Evolutionary conservation across 2,329 filamentous ascomycete species (phyloP), one percentile per base, ranked within the genome.

Genomic region (Myriosclerotinia duriaeana): DNA sequence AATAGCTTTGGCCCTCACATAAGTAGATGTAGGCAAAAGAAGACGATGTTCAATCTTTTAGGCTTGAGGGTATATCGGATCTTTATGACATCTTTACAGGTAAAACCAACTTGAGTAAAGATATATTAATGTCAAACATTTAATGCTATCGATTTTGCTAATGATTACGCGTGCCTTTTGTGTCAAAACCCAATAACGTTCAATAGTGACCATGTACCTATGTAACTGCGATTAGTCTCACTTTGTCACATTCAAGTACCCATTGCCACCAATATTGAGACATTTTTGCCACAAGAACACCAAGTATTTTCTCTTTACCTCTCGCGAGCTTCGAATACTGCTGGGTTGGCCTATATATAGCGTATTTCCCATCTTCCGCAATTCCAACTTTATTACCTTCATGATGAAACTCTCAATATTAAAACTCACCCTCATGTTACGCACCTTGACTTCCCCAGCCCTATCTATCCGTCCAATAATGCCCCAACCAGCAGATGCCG

Each of bases 401-500:
- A 38, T 34, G 4, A 38, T 50, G 30, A 26, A 50, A 30, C n/a
- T 22, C 56, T 36, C 42, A 11, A 11, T 48, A 50, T 1, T 14
- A 15, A 36, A 4, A 12, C 6, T 60, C 12, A 14, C 1, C n/a
- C 12, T 50, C 30, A 9, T 26, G 3, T 1, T 20, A 38, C 8
- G n/a, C 34, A 38, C 1, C 3, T 17, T 11, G 2, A 38, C n/a
- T 20, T 6, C 30, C 15, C 3, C 12, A 26, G 44, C 38, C 12
- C 30, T 36, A 15, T 34, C 34, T 40, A 3, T 12, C 9, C 40
- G n/a, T 9, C 22, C 46, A 53, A 34, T 3, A 20, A 53, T 34
- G n/a, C 5, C 38, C 9, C 6, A 68, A 53, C 61, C 69, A 36
- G 66, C 59, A 5, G 74, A 75, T 53, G 53, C 67, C 20, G 52